phyloP scores from a whole-genome alignment of 805 yeast genomes.

The Diddensiella caesifluorescens region DNA sequence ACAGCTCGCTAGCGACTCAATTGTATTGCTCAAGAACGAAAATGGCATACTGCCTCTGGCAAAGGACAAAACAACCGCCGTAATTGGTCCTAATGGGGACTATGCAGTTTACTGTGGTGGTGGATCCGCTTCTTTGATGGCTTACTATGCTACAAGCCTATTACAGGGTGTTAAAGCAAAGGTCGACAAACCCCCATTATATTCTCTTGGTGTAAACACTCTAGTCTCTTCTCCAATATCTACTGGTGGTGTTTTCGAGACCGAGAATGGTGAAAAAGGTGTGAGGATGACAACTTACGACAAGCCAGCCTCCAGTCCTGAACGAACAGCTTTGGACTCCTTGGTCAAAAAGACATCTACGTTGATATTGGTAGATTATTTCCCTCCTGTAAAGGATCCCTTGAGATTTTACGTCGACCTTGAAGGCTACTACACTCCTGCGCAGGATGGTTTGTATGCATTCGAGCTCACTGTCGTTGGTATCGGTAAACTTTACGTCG shows the following conservation, averaged over 20 bases:
- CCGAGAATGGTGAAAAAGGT: conserved; percentile 15
- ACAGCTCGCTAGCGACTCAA: conserved; percentile 44
- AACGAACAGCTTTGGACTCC: conserved; percentile 9
- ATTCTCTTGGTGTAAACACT: conserved; percentile 32
- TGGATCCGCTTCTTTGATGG: conserved; percentile 51
- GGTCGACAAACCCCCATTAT: conserved; percentile 5
- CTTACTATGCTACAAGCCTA: conserved; percentile 40
- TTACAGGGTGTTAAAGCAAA: conserved; percentile 13
- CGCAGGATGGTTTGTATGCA: conserved; percentile 43
- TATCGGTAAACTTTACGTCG: conserved; percentile 48
- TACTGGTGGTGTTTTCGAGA: conserved; percentile 24
- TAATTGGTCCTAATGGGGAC: conserved; percentile 58
- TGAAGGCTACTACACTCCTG: conserved; percentile 42
- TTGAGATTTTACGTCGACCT: conserved; percentile 40
- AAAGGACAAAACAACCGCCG: conserved; percentile 39
- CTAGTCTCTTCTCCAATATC: conserved; percentile 34
- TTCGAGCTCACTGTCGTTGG: conserved; percentile 51
- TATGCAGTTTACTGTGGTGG: conserved; percentile 51
- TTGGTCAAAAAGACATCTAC: neutral
- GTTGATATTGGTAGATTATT: conserved; percentile 14
- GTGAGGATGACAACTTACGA: conserved; percentile 11
- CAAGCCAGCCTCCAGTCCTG: conserved; percentile 3
- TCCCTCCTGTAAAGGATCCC: neutral
- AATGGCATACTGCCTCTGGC: conserved; percentile 42
- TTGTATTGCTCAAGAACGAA: conserved; percentile 54